Evolutionary conservation across 2,329 filamentous ascomycete species (phyloP), one percentile per base, ranked within the genome.

Genomic region (Exophiala xenobiotica): DNA sequence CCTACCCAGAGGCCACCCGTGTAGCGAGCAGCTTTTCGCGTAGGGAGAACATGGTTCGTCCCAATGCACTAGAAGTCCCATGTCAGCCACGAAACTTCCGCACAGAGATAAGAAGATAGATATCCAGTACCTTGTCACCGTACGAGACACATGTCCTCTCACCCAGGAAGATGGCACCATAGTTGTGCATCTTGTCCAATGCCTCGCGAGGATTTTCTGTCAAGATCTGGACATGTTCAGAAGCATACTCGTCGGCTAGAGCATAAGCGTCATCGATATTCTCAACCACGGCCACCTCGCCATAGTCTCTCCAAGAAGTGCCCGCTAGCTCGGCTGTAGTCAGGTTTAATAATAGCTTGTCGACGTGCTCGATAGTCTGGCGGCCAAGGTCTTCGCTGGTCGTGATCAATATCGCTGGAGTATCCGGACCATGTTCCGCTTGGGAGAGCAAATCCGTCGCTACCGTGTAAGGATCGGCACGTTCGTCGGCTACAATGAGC

Each of bases 31-130:
- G 75, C 76, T 16, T 70, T 69, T 1, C 70, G 66, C 0, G 77
- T 80, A 0, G 78, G 77, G 0, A 80, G 66, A 2, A 80, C 77
- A 57, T 79, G 77, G 59, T 79, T 80, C 2, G 77, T 80, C 1
- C 77, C 77, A 51, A 80, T 80, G 27, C 73, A 74, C 73, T 77
- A n/a, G n/a, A n/a, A n/a, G n/a, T n/a, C n/a, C n/a, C n/a, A n/a
- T n/a, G n/a, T n/a, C n/a, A n/a, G n/a, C n/a, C n/a, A n/a, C n/a
- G n/a, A n/a, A n/a, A n/a, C n/a, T n/a, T n/a, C n/a, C n/a, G n/a
- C n/a, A n/a, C n/a, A n/a, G n/a, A 43, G 4, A n/a, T 5, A 27
- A 26, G 31, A 37, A 37, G 9, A 12, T 18, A 20, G 1, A 20
- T n/a, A 11, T 8, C 11, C 7, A 12, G n/a, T 12, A 38, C 62